Conservation (phyloP, 768 basidiomycete genomes). For the Lentinula lateritia region DNA sequence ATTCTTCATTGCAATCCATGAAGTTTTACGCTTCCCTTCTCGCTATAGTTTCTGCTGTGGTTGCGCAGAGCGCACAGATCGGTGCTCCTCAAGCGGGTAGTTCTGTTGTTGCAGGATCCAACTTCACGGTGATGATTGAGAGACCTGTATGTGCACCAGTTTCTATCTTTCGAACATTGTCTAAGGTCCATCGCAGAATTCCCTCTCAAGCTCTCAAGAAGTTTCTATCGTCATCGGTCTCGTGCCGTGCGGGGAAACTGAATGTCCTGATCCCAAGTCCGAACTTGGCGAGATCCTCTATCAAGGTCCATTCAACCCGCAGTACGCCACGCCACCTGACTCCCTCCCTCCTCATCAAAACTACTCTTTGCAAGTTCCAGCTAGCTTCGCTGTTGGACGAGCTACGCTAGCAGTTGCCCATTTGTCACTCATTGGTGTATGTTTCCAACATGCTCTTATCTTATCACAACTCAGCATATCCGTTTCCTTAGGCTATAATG, state of each 20-base stretch:
- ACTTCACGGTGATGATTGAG: not conserved
- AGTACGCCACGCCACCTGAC: conserved; percentile 16
- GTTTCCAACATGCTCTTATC: conserved; percentile 6
- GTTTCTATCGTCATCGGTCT: conserved; percentile 28
- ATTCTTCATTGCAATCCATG: not conserved
- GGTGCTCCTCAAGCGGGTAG: not conserved
- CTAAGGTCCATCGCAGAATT: conserved; percentile 8
- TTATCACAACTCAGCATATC: not conserved
- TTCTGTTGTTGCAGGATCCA: conserved; percentile 1
- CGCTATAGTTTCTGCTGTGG: not conserved
- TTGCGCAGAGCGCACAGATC: conserved; percentile 2
- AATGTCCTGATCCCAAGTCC: conserved; percentile 19
- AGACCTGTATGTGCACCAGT: not conserved
- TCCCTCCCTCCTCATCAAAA: conserved; percentile 37
- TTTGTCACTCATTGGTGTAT: conserved; percentile 33
- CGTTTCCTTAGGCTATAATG: conserved; percentile 22
- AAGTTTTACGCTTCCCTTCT: not conserved
- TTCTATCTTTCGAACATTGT: not conserved
- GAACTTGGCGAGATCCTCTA: conserved; percentile 27
- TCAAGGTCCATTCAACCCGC: conserved; percentile 25
- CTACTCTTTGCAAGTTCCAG: conserved; percentile 36
- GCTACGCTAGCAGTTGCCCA: conserved; percentile 32
- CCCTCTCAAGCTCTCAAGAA: conserved; percentile 18
- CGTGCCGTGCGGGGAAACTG: conserved; percentile 14
- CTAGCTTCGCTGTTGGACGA: conserved; percentile 17